phyloP scores from a whole-genome alignment of 305 asterid species.

The Vinca major region DNA sequence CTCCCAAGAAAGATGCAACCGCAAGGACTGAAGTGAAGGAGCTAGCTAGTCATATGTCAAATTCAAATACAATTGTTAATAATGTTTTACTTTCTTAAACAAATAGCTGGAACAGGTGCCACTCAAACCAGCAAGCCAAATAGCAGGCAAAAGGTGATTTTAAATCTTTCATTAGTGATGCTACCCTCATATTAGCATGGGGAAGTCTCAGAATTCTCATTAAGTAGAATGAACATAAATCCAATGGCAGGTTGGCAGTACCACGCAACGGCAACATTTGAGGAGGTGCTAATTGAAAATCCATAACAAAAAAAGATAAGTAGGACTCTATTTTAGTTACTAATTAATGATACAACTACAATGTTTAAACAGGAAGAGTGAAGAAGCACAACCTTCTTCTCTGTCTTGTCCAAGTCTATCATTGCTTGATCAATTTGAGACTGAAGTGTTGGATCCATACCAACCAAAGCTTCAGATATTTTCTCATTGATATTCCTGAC shows the following conservation, averaged over 20 bases:
- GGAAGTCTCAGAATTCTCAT: not conserved
- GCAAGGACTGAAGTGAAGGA: not conserved
- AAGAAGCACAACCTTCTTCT: constrained; percentile 58
- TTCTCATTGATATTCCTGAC: constrained; percentile 84
- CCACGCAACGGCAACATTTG: constrained; percentile 3
- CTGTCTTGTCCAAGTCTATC: constrained; percentile 98
- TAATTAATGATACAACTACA: not conserved
- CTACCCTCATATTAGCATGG: not conserved
- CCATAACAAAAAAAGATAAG: too few species aligned
- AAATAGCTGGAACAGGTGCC: not conserved
- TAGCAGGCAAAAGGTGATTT: not conserved
- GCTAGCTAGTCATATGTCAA: not conserved
- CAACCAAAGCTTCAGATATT: constrained; percentile 90
- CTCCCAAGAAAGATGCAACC: not conserved
- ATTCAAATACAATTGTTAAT: not conserved
- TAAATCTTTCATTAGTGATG: not conserved
- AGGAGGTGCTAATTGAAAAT: not conserved
- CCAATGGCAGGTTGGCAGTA: not conserved
- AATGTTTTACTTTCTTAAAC: not conserved
- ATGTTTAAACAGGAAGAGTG: not conserved
- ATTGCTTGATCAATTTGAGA: constrained; percentile 92
- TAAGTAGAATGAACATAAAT: not conserved
- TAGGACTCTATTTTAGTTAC: not conserved
- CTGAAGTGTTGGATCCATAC: constrained; percentile 99
- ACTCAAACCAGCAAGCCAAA: not conserved